Evolutionary conservation across 2,329 filamentous ascomycete species (phyloP), one percentile per base, ranked within the genome.

Genomic region (Ophiostoma novo-ulmi): DNA sequence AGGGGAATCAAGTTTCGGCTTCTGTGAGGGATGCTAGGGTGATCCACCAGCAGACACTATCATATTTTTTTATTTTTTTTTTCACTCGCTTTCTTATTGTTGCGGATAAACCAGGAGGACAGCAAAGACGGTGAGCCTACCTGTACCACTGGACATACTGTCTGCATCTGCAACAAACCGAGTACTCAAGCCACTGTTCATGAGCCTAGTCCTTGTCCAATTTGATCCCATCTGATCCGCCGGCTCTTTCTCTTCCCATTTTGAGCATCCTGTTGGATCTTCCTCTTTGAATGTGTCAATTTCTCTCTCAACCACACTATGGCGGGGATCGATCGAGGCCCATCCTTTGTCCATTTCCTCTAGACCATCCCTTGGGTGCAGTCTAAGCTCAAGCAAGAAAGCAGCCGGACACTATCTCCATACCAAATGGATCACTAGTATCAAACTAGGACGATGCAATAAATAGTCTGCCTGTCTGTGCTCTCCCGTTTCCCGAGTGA

Each of bases 321-420:
- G 64, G n/a, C n/a, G n/a, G 22, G 65, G 65, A 31, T 67, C 22
- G 65, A 44, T 67, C 22, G 38, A 41, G 38, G 11, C 38, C 65
- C 38, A n/a, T 44, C 22, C 38, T 41, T 67, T 48, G 65, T 48
- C 10, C 11, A 31, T 39, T 31, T 67, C 39, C 11, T 38, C 63
- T 14, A 63, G 58, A 63, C 58, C 58, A 67, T 67, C 65, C 65
- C 65, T 67, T 67, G 65, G 38, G 20, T 44, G 65, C 38, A 26
- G 39, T 14, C 65, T 67, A 67, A 35, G 8, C 65, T 44, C 65
- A 67, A 48, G 39, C 65, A 67, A 67, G 65, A 67, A 67, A 67
- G 22, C 39, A 67, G 39, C 65, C 65, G 65, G 39, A 39, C 39
- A 44, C 22, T 17, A 41, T 8, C 63, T 36, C 63, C 63, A 65